A percentile compares a stretch with the other conserved stretches of the same genome.
Evolutionary conservation across 495 filamentous ascomycete genomes (phyloP).

Genomic region (Penicillium arizonense): DNA sequence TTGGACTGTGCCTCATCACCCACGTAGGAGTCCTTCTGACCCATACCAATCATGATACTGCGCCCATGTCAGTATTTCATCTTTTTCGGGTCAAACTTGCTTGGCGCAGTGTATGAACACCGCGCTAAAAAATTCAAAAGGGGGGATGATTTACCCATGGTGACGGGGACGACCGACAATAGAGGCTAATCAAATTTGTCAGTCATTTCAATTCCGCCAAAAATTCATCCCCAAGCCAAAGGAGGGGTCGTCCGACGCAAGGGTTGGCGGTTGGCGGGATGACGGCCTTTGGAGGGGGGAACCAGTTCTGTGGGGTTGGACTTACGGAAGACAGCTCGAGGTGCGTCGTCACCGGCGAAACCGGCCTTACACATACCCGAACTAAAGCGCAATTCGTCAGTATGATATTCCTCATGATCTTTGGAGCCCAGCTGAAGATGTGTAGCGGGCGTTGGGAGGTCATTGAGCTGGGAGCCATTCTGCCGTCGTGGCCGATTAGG

Average conservation of each 20-base stretch:
- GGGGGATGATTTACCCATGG: slow-evolving; percentile 80
- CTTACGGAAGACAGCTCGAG: slow-evolving; percentile 99
- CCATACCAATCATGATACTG: slow-evolving; percentile 99
- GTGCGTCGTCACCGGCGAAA: slow-evolving; percentile 99
- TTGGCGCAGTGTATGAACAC: neutral
- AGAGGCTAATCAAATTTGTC: slow-evolving; percentile 62
- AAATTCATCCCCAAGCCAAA: neutral
- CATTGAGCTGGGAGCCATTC: slow-evolving; percentile 17
- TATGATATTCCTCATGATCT: slow-evolving; percentile 15
- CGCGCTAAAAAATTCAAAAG: slow-evolving; percentile 16
- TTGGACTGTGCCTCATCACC: slow-evolving; percentile 99
- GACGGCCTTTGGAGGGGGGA: slow-evolving; percentile 12
- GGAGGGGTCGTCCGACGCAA: slow-evolving; percentile 25
- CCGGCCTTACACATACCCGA: slow-evolving; percentile 99
- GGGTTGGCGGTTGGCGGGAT: slow-evolving; percentile 19
- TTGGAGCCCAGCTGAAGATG: slow-evolving; percentile 1
- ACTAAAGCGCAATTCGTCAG: slow-evolving; percentile 61
- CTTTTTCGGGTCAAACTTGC: neutral
- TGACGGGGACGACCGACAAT: slow-evolving; percentile 99
- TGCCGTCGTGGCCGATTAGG: slow-evolving; percentile 16
- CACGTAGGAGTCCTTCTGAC: slow-evolving; percentile 99
- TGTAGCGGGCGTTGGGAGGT: slow-evolving; percentile 7
- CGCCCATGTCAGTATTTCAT: slow-evolving; percentile 23
- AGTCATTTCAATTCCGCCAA: neutral
- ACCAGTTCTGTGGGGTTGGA: slow-evolving; percentile 38